phyloP scores from a whole-genome alignment of 2,329 filamentous ascomycete species.

The Paracoccidioides lutzii region DNA sequence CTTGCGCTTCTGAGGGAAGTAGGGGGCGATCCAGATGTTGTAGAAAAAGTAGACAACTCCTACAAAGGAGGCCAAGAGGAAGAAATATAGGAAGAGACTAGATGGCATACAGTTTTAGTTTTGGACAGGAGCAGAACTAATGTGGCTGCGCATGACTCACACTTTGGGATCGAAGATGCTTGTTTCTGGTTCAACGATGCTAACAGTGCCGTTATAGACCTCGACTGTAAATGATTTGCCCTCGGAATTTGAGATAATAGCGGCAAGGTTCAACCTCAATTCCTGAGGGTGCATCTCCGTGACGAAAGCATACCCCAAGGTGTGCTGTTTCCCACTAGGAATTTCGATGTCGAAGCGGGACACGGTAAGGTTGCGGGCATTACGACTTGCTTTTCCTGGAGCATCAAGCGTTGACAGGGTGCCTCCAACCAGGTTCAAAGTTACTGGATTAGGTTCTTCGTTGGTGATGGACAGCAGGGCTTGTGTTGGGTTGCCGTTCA shows the following conservation, averaged over 20 bases:
- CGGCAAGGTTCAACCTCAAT: constrained; percentile 61
- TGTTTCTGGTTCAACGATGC: constrained; percentile 77
- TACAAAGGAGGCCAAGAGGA: constrained; percentile 65
- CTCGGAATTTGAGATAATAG: constrained; percentile 55
- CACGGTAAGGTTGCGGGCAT: constrained; percentile 75
- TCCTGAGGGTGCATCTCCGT: constrained; percentile 92
- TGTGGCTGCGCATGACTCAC: constrained; percentile 42
- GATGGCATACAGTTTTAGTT: neutral
- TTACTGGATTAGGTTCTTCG: constrained; percentile 62
- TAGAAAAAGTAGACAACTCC: constrained; percentile 92
- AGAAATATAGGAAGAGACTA: constrained; percentile 94
- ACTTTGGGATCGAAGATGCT: constrained; percentile 93
- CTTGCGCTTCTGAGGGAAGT: constrained; percentile 73
- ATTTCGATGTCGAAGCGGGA: constrained; percentile 62
- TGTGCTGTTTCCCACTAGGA: constrained; percentile 61
- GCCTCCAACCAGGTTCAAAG: constrained; percentile 64
- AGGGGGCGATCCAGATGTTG: constrained; percentile 90
- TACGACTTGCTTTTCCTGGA: constrained; percentile 41
- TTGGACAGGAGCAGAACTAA: neutral
- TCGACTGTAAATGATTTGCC: constrained; percentile 62
- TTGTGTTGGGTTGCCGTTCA: constrained; percentile 80
- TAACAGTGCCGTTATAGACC: constrained; percentile 70
- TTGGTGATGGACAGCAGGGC: constrained; percentile 75
- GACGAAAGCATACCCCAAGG: constrained; percentile 68
- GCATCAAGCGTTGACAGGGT: constrained; percentile 50